Conservation (phyloP, 225 moss, liverwort and hornwort genomes). For the Pseudisothecium myosuroides region DNA sequence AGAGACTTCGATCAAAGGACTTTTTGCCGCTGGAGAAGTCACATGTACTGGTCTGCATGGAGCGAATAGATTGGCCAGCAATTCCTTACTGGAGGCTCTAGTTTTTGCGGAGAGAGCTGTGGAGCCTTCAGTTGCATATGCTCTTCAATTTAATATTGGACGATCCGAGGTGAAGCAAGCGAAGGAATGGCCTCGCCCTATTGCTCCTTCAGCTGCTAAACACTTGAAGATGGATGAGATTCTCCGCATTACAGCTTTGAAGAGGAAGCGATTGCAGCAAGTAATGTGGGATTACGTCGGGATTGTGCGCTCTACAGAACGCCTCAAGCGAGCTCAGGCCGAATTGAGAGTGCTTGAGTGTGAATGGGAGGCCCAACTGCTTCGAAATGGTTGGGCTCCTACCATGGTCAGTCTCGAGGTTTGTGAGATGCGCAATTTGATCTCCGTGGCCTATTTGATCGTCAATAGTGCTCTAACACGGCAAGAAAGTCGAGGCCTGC, state of each 20-base stretch:
- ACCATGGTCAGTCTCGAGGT: slow-evolving; percentile 84
- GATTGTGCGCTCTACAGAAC: slow-evolving; percentile 96
- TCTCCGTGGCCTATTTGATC: slow-evolving; percentile 79
- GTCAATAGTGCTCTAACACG: slow-evolving; percentile 86
- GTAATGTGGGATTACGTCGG: slow-evolving; percentile 99
- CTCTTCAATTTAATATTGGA: slow-evolving; percentile 51
- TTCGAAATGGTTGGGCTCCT: slow-evolving; percentile 71
- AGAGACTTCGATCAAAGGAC: slow-evolving; percentile 83
- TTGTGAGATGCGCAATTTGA: slow-evolving; percentile 97
- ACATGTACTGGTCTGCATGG: slow-evolving; percentile 97
- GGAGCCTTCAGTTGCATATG: slow-evolving; percentile 84
- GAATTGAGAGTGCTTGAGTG: slow-evolving; percentile 55
- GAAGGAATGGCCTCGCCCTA: slow-evolving; percentile 68
- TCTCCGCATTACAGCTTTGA: slow-evolving; percentile 40
- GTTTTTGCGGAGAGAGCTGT: slow-evolving; percentile 99
- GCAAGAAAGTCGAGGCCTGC: slow-evolving; percentile 96
- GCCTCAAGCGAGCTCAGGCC: slow-evolving; percentile 63
- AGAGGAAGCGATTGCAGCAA: slow-evolving; percentile 80
- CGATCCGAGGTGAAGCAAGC: slow-evolving; percentile 77
- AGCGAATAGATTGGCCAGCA: slow-evolving; percentile 95
- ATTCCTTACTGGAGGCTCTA: slow-evolving; percentile 83
- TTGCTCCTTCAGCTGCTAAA: slow-evolving; percentile 27
- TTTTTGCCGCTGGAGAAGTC: slow-evolving; percentile 96
- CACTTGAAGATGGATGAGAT: slow-evolving; percentile 39
- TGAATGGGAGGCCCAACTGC: slow-evolving; percentile 92